These are phyloP conservation scores for Neopestalotiopsis sp. DNA, from an alignment of 2,329 filamentous ascomycete species.

Conservation along the genomic window DNA sequence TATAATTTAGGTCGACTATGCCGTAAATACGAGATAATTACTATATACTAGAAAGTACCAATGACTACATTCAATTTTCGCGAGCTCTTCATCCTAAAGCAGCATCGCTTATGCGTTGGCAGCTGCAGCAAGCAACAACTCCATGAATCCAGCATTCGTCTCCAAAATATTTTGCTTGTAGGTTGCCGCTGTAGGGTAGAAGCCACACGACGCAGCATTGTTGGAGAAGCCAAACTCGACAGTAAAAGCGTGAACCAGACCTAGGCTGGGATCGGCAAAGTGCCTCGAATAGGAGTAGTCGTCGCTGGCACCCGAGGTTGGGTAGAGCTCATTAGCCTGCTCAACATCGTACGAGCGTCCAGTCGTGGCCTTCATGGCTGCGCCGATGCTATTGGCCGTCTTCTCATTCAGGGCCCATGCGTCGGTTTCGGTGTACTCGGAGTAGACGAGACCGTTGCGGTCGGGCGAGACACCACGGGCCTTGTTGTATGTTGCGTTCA, in stretches of 20 bases:
- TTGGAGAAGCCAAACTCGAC: constrained; percentile 54
- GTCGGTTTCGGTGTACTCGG: constrained; percentile 47
- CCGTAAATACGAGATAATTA: background rate
- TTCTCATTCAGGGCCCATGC: constrained; percentile 41
- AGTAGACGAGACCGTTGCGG: constrained; percentile 41
- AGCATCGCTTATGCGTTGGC: constrained; percentile 20
- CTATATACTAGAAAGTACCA: background rate
- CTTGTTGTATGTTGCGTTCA: constrained; percentile 56
- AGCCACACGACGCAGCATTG: constrained; percentile 39
- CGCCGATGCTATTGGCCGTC: constrained; percentile 40
- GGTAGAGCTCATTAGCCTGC: constrained; percentile 48
- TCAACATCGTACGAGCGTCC: constrained; percentile 42
- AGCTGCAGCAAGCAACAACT: constrained; percentile 41
- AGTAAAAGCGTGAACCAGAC: constrained; percentile 47
- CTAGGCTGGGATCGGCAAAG: constrained; percentile 40
- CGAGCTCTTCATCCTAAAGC: background rate
- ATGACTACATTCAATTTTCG: background rate
- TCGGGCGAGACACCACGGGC: constrained; percentile 52
- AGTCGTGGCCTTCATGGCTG: constrained; percentile 45
- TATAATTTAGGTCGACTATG: background rate
- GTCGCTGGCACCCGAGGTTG: constrained; percentile 49
- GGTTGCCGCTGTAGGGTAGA: constrained; percentile 49
- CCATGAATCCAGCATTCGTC: constrained; percentile 52
- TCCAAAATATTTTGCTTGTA: constrained; percentile 51
- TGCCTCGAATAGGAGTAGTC: constrained; percentile 54